A percentile compares a stretch with the other conserved stretches of the same genome.
These are phyloP conservation scores for Fusarium pseudograminearum DNA, from an alignment of 2,329 filamentous ascomycete genomes.

Conservation along the genomic window DNA sequence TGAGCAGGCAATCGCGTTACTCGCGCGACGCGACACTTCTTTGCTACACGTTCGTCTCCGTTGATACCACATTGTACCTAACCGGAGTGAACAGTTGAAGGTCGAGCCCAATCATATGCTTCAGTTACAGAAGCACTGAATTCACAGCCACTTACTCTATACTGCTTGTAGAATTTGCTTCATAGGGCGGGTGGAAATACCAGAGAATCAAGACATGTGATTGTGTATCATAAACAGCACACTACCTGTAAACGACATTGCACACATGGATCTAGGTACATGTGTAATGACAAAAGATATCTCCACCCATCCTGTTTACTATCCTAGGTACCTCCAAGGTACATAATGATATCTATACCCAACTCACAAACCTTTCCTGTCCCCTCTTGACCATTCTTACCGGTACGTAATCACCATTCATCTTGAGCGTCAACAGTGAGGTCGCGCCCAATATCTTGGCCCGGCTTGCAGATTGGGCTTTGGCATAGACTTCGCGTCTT, in stretches of 20 bases:
- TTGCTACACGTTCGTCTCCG: background rate
- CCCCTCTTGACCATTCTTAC: conserved; percentile 77
- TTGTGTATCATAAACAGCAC: background rate
- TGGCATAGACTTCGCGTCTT: conserved; percentile 68
- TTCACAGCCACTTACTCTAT: background rate
- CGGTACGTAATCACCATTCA: conserved; percentile 72
- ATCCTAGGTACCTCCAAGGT: background rate
- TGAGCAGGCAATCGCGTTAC: background rate
- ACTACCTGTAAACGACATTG: too few species aligned
- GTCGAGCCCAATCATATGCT: too few species aligned
- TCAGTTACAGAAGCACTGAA: background rate
- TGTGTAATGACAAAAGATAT: background rate
- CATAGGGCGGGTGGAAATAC: background rate
- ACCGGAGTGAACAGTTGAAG: background rate
- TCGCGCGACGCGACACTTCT: background rate
- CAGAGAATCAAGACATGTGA: background rate
- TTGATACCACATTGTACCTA: background rate
- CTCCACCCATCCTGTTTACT: background rate
- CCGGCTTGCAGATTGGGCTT: conserved; percentile 68
- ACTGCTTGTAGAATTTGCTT: background rate
- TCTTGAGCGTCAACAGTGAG: conserved; percentile 78
- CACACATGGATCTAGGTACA: background rate
- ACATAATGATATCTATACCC: conserved; percentile 36
- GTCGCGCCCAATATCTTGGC: conserved; percentile 66
- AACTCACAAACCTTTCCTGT: conserved; percentile 72